Percentiles rank a stretch among this genome's conserved stretches.
phyloP scores from a whole-genome alignment of 495 filamentous ascomycete genomes.

The Aspergillus cavernicola region DNA sequence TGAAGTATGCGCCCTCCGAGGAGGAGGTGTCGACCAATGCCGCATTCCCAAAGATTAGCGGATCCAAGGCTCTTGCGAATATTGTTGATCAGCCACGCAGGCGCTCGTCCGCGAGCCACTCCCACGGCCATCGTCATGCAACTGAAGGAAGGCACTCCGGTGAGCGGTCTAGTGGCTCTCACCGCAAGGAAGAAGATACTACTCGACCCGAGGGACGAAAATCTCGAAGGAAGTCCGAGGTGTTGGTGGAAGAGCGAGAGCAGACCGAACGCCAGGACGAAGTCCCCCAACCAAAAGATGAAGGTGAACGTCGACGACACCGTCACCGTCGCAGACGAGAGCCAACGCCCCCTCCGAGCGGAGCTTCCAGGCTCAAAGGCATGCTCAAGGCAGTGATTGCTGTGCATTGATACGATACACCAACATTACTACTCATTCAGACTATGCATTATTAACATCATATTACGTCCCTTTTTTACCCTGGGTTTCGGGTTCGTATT shows the following conservation, averaged over 20 bases:
- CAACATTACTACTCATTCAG: conserved; percentile 2
- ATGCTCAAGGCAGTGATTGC: conserved; percentile 35
- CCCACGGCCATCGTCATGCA: conserved; percentile 31
- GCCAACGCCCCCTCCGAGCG: conserved; percentile 27
- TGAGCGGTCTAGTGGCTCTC: conserved; percentile 29
- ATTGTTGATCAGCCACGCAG: conserved; percentile 22
- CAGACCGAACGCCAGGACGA: conserved; percentile 13
- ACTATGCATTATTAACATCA: conserved; percentile 7
- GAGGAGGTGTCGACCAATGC: conserved; percentile 36
- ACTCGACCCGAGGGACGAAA: conserved; percentile 8
- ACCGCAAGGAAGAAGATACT: conserved; percentile 20
- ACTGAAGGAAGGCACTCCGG: conserved; percentile 28
- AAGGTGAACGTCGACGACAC: conserved; percentile 23
- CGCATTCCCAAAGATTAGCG: conserved; percentile 34
- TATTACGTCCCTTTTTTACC: neutral
- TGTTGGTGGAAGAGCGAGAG: conserved; percentile 2
- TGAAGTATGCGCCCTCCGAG: conserved; percentile 34
- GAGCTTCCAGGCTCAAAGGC: conserved; percentile 35
- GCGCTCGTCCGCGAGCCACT: conserved; percentile 30
- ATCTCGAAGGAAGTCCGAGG: conserved; percentile 9
- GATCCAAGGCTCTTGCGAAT: conserved; percentile 28
- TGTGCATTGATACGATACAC: conserved; percentile 23
- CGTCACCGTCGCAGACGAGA: conserved; percentile 34
- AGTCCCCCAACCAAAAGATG: conserved; percentile 12
- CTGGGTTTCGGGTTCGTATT: neutral